These are phyloP conservation scores for Botryotinia calthae DNA, from an alignment of 2,329 filamentous ascomycete species.

Conservation along the genomic window DNA sequence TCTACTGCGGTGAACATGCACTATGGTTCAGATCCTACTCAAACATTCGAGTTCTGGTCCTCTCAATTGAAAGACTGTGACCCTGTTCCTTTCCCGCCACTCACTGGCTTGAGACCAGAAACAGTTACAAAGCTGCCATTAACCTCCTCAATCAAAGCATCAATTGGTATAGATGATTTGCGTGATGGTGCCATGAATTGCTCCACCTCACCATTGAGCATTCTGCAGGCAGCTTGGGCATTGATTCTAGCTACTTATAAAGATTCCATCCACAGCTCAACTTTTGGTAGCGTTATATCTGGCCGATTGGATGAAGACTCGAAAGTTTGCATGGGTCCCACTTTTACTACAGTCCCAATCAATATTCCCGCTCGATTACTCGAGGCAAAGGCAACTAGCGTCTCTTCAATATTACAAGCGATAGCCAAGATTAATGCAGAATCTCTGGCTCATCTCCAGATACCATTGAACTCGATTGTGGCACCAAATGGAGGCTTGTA, in stretches of 20 bases:
- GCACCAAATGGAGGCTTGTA: conserved; percentile 5
- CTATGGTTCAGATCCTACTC: background rate
- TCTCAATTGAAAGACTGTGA: conserved; percentile 7
- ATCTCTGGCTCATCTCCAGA: conserved; percentile 5
- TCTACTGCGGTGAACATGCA: conserved; percentile 6
- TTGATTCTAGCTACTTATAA: conserved; percentile 9
- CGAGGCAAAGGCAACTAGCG: background rate
- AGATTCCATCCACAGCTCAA: conserved; percentile 3
- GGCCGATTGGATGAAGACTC: conserved; percentile 10
- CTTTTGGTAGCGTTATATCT: conserved; percentile 15
- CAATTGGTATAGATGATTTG: background rate
- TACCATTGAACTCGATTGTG: conserved; percentile 12
- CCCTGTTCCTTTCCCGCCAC: conserved; percentile 4
- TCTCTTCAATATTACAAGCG: background rate
- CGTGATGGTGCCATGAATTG: conserved; percentile 6
- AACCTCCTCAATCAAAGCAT: conserved; percentile 1
- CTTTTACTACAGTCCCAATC: conserved; percentile 12
- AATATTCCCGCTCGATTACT: background rate
- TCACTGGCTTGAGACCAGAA: conserved; percentile 6
- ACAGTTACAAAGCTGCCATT: background rate
- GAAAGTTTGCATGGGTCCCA: conserved; percentile 9
- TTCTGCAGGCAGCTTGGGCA: conserved; percentile 15
- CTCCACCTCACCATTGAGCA: conserved; percentile 9
- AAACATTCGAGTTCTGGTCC: conserved; percentile 7
- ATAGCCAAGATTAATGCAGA: conserved; percentile 9